These are phyloP conservation scores for Daedalea quercina DNA, from an alignment of 768 basidiomycete species.

Conservation along the genomic window DNA sequence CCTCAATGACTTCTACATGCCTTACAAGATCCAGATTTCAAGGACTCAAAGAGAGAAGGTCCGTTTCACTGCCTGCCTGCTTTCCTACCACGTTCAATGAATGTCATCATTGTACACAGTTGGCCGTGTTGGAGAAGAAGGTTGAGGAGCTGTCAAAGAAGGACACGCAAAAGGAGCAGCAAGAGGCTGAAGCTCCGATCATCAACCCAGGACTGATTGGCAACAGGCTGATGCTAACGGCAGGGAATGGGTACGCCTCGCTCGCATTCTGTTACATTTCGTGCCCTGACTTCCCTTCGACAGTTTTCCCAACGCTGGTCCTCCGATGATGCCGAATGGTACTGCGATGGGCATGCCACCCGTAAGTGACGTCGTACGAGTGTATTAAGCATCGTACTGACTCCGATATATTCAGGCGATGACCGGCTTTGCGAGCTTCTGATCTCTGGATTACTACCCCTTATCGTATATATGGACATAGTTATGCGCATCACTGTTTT, in stretches of 20 bases:
- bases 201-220: constrained; percentile 78
- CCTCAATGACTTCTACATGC: constrained; percentile 96
- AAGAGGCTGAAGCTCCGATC: constrained; percentile 79
- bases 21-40: constrained; percentile 86
- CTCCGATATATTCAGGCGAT: constrained; percentile 35
- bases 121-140: constrained; percentile 80
- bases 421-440: constrained; percentile 56
- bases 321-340: constrained; percentile 49
- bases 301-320: constrained; percentile 61
- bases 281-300: constrained; percentile 6
- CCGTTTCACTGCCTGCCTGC: constrained; percentile 6
- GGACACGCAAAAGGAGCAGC: constrained; percentile 83
- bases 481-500: constrained; percentile 9
- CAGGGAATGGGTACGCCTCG: constrained; percentile 50
- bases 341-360: constrained; percentile 51
- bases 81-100: not conserved
- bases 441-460: constrained; percentile 7
- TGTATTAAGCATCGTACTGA: not conserved
- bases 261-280: constrained; percentile 1
- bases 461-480: constrained; percentile 17
- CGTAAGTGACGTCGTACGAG: constrained; percentile 31
- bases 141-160: constrained; percentile 84
- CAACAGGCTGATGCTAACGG: constrained; percentile 59
- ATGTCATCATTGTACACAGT: constrained; percentile 28
- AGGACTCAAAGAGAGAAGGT: constrained; percentile 76